Evolutionary conservation across 1,284 basidiomycete genomes (phyloP), one percentile per base, ranked within the genome.

Genomic region (Ustilago curta): DNA sequence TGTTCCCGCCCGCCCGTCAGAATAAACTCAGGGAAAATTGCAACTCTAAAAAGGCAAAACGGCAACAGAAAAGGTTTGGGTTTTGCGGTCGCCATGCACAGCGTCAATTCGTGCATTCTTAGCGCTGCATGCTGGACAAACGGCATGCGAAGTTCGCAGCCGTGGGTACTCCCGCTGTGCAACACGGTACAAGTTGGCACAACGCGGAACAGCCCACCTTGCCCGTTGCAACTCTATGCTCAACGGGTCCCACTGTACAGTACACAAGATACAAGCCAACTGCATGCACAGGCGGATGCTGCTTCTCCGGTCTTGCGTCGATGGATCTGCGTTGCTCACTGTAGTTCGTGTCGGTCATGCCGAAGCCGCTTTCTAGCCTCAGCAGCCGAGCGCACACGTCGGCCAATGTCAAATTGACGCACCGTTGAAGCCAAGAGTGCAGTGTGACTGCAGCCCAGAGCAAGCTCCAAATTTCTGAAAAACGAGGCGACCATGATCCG

Each of bases 1-100:
- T 47, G 27, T 47, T 47, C 27, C 45, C 45, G 45, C 25, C 44
- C 44, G 16, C 14, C 31, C 35, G 35, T n/a, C n/a, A n/a, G n/a
- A n/a, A n/a, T n/a, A n/a, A 16, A 16, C 16, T 14, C 7, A 5
- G 16, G 12, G 35, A 37, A 29, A 45, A 23, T 27, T 27, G 25
- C 25, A 45, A 45, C 9, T 25, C 25, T 44, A 4, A 45, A 45
- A 45, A n/a, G n/a, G 19, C 19, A n/a, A 8, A n/a, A 42, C 16
- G 5, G 6, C 31, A 9, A 8, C 35, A 14, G 35, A 44, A 44
- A 44, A 23, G 14, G 35, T 37, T 14, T 44, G 18, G 23, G 12
- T 27, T 27, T 45, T 29, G 42, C 21, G 16, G 45, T 47, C n/a
- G 45, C 45, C 18, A 25, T 42, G 27, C 27, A 27, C 44, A 45